Percentiles rank a stretch among this genome's conserved stretches.
phyloP scores from a whole-genome alignment of 306 rosid genomes.

The Senna siamea region DNA sequence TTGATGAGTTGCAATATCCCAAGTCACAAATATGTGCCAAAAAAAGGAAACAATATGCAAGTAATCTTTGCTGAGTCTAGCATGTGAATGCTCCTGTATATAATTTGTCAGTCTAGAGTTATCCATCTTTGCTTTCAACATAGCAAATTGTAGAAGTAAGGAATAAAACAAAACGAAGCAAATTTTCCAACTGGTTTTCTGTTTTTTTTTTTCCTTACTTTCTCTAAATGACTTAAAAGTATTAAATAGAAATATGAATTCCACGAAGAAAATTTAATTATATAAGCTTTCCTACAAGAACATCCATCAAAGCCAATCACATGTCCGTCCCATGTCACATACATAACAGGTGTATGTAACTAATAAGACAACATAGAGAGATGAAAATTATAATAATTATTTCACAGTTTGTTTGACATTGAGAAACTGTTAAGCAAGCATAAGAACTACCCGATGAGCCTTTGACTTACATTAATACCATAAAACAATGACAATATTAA shows the following conservation, averaged over 20 bases:
- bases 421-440: too few species aligned
- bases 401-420: constrained; percentile 14
- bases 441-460: constrained; percentile 23
- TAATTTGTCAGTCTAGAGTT: constrained; percentile 5
- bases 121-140: constrained; percentile 20
- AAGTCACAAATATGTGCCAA: constrained; percentile 26
- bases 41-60: constrained; percentile 29
- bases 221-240: constrained; percentile 1
- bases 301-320: constrained; percentile 31
- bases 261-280: neutral
- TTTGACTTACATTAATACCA: constrained; percentile 67
- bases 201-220: neutral
- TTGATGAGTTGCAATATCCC: constrained; percentile 17
- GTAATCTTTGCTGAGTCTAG: constrained; percentile 7
- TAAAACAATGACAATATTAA: constrained; percentile 81
- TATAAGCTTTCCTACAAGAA: constrained; percentile 35
- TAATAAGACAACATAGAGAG: constrained; percentile 24
- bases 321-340: constrained; percentile 14
- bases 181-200: neutral
- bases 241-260: constrained; percentile 3
- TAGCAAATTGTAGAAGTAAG: neutral
- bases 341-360: constrained; percentile 27
- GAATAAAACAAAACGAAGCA: neutral
- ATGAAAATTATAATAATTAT: constrained; percentile 30
- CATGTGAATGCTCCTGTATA: neutral